phyloP scores from a whole-genome alignment of 257 asterid species.

The Solanum boliviense region DNA sequence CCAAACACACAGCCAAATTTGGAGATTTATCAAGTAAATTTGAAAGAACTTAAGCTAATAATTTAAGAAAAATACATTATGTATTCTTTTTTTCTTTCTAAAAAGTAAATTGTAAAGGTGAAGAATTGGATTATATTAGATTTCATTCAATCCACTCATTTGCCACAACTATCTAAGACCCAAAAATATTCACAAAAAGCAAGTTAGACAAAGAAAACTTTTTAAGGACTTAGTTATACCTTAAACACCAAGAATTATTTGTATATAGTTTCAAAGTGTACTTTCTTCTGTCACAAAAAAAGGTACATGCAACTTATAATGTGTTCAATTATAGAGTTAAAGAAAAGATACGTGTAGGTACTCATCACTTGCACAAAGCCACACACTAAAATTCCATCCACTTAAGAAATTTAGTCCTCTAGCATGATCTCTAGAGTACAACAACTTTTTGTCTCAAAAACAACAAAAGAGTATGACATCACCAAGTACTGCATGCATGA shows the following conservation, averaged over 20 bases:
- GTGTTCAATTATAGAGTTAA: not conserved
- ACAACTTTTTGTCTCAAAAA: not conserved
- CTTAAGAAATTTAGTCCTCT: not conserved
- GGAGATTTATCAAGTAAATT: not conserved
- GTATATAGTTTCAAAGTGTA: not conserved
- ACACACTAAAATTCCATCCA: not conserved
- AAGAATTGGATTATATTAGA: not conserved
- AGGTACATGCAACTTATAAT: not conserved
- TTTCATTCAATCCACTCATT: not conserved
- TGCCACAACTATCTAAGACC: not conserved
- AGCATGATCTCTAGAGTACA: not conserved
- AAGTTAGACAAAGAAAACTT: not conserved
- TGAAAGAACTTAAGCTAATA: not conserved
- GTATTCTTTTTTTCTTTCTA: not conserved
- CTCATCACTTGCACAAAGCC: not conserved
- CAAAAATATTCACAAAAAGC: not conserved
- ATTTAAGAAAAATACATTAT: not conserved
- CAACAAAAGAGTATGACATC: not conserved
- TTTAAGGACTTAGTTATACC: not conserved
- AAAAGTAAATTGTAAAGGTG: not conserved
- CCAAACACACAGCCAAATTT: not conserved
- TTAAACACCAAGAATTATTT: not conserved
- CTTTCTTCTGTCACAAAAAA: not conserved
- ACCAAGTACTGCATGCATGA: not conserved
- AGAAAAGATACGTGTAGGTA: not conserved